phyloP scores from a whole-genome alignment of 345 rosid species.

The Erysimum cheiranthoides region DNA sequence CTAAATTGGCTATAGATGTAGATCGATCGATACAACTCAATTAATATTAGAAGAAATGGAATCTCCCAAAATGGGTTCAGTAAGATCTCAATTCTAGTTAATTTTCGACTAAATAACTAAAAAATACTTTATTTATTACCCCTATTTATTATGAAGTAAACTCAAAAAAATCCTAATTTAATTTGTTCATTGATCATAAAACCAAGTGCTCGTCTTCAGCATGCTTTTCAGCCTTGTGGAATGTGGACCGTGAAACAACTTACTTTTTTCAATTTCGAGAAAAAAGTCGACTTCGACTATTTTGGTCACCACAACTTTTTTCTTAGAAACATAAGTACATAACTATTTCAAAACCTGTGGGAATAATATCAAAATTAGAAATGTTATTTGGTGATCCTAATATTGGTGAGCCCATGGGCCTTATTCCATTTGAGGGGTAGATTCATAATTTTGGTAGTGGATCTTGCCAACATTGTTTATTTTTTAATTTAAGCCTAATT shows the following conservation, averaged over 20 bases:
- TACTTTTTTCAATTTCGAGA: background rate
- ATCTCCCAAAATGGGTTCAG: background rate
- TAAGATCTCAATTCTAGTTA: conserved; percentile 10
- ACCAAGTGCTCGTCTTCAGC: conserved; percentile 27
- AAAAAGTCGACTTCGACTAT: background rate
- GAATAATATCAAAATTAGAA: background rate
- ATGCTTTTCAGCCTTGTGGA: conserved; percentile 23
- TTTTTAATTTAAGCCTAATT: conserved; percentile 10
- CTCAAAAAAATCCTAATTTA: background rate
- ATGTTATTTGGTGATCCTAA: background rate
- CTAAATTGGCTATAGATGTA: background rate
- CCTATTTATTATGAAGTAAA: conserved; percentile 3
- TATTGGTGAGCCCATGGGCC: conserved; percentile 23
- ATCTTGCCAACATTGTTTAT: background rate
- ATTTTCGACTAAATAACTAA: background rate
- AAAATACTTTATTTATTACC: background rate
- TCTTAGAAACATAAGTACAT: background rate
- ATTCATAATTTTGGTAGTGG: background rate
- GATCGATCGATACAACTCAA: conserved; percentile 1
- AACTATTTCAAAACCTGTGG: background rate
- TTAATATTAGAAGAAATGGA: conserved; percentile 4
- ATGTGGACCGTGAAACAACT: conserved; percentile 3
- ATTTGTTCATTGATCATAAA: conserved; percentile 17
- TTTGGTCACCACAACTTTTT: conserved; percentile 1
- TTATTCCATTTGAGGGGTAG: background rate